Conservation (phyloP, 768 basidiomycete species). For the Multifurca ochricompacta region DNA sequence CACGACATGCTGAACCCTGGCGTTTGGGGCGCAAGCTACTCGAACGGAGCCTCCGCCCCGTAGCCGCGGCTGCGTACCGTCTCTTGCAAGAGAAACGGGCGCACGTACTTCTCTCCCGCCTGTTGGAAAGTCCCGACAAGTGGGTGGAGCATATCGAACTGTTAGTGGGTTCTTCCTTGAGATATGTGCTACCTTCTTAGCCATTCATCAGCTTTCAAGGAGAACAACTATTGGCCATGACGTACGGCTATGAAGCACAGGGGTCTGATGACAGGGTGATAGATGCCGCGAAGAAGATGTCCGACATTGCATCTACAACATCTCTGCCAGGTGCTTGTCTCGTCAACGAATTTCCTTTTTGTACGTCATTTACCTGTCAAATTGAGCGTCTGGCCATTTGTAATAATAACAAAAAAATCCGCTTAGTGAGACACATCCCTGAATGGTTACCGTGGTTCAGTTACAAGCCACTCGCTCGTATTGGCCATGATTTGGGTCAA, state of each 20-base stretch:
- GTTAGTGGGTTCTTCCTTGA: background rate
- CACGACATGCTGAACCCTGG: no score
- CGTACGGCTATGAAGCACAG: slow-evolving; percentile 8
- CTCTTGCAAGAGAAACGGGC: background rate
- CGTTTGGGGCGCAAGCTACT: no score
- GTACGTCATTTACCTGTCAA: background rate
- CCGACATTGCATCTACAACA: background rate
- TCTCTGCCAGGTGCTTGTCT: background rate
- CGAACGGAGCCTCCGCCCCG: background rate
- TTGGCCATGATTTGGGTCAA: background rate
- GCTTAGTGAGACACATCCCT: slow-evolving; percentile 2
- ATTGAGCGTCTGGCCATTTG: no score
- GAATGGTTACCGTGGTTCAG: slow-evolving; percentile 7
- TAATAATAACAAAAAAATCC: background rate
- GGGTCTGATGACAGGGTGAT: background rate
- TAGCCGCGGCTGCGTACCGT: background rate
- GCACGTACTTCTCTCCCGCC: background rate
- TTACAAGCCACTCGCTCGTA: slow-evolving; percentile 5
- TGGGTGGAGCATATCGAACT: slow-evolving; percentile 1
- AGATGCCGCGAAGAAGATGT: background rate
- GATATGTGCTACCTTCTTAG: background rate
- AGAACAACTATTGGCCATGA: slow-evolving; percentile 1
- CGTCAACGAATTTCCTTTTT: slow-evolving; percentile 10
- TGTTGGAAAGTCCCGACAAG: background rate
- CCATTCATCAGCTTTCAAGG: slow-evolving; percentile 1